Base-by-base conservation (phyloP, 345 rosid species). In the Acer campestre region DNA sequence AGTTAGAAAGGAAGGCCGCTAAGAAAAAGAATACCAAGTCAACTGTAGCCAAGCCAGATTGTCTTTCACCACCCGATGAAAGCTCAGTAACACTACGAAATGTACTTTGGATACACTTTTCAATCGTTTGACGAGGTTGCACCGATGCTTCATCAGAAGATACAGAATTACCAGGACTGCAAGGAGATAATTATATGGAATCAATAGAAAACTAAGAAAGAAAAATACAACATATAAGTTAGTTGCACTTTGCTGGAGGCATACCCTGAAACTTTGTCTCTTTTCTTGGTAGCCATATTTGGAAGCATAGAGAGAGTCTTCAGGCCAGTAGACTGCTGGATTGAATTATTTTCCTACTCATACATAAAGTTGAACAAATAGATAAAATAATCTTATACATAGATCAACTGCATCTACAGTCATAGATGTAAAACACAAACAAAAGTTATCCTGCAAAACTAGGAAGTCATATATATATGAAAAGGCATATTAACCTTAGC, bases 11-110 rank as follows among this genome's bases (percentile, higher is more conserved):
- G 48, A 64, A 74, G 79, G 77, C 31, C 67, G 42, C 25, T 10
- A 61, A 79, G n/a, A 79, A 80, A 61, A 81, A 49, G 48, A 62
- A 79, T 92, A 96, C 99, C 99, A 96, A 88, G 81, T 96, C 99
- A 72, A 91, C 83, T 75, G 80, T 74, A 72, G 87, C 70, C 78
- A 83, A 79, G 75, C 77, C 76, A 59, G 92, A 79, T 48, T 84
- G 76, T 49, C 68, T 90, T 78, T 82, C 97, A 75, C 88, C 91
- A 70, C 84, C 85, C 40, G 85, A 80, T 56, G 99, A 91, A 84
- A 96, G 92, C 83, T 94, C 91, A 61, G 93, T 82, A 78, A 94
- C 98, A 80, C 89, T 88, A 68, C 96, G 94, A 76, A 94, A 94
- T 77, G 75, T 85, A 84, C 86, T 85, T 81, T 89, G 91, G 77